Base-by-base conservation (phyloP, 805 yeast genomes). In the Candida morakotiae region DNA sequence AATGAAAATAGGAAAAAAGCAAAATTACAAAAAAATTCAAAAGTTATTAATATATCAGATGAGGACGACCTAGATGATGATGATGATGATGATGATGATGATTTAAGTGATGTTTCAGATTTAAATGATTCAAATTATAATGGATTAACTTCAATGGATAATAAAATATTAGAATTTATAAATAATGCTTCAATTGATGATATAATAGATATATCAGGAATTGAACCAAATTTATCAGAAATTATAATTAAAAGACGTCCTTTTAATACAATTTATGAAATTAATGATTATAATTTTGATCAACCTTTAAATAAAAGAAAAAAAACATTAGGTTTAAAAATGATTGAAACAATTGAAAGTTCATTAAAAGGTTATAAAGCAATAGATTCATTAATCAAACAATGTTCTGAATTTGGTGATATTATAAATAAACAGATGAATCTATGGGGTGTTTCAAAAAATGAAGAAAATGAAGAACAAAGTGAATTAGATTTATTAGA, bases 341-440 rank as follows among this genome's bases (percentile, higher is more conserved):
- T 87, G 34, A 74, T 87, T 16, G 91, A 83, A 46, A 81, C 76
- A 27, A 75, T 89, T 4, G 75, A 75, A 32, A 65, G 73, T 44
- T 82, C 87, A 11, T 68, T 93, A 44, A 77, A 79, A 50, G 98
- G 98, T 4, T 93, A 93, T 56, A 82, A 81, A 43, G 98, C 98
- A 0, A 95, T 93, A 30, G 98, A 91, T 49, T 83, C 94, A n/a
- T 67, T 93, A 46, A 87, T 93, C 43, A 79, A 79, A 41, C 76
- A 79, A 47, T 93, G 99, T 64, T 79, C 88, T 8, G 74, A 76
- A 13, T 81, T 84, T 46, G 95, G 97, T 39, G 67, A 71, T 11
- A 57, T 69, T 6, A 87, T 93, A 40, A 71, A 87, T 4, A 57
- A 63, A 9, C 93, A 86, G 44, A 86, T 93, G 62, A 68, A 67